These are phyloP conservation scores for Beauveria rudraprayagi DNA, from an alignment of 2,329 filamentous ascomycete genomes.

Conservation along the genomic window DNA sequence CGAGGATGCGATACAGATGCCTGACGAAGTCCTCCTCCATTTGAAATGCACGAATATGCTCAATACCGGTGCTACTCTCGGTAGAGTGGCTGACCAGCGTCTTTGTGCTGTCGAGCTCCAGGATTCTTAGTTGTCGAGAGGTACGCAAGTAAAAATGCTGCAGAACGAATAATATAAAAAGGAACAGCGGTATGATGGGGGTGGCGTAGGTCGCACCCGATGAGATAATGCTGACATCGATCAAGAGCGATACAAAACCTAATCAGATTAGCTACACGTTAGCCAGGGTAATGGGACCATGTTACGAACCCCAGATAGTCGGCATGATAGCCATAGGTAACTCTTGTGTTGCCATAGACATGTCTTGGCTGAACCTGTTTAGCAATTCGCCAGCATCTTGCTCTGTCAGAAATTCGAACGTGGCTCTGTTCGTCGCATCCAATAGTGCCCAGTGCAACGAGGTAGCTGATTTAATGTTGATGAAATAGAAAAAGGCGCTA, in stretches of 20 bases:
- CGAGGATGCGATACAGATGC: conserved; percentile 37
- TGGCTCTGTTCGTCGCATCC: neutral
- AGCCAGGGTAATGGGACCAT: neutral
- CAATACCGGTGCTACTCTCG: conserved; percentile 37
- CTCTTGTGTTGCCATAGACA: conserved; percentile 18
- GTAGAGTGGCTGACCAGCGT: conserved; percentile 27
- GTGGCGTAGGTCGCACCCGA: conserved; percentile 22
- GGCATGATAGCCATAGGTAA: conserved; percentile 18
- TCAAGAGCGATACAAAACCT: neutral
- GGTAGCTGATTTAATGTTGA: neutral
- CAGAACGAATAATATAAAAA: conserved; percentile 19
- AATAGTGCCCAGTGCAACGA: neutral
- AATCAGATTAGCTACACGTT: neutral
- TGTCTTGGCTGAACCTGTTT: conserved; percentile 22
- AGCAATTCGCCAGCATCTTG: neutral
- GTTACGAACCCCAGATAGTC: neutral
- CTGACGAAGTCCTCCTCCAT: conserved; percentile 37
- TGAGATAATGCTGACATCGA: conserved; percentile 16
- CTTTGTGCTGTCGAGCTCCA: conserved; percentile 28
- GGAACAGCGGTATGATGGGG: conserved; percentile 20
- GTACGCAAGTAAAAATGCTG: conserved; percentile 27
- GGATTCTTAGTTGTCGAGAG: conserved; percentile 27
- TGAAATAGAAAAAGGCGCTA: neutral
- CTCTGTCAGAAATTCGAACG: conserved; percentile 16
- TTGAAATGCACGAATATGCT: conserved; percentile 44